Percentiles rank a stretch among this genome's conserved stretches.
Evolutionary conservation across 2,329 filamentous ascomycete genomes (phyloP).

Genomic region (Colletotrichum tropicicola): DNA sequence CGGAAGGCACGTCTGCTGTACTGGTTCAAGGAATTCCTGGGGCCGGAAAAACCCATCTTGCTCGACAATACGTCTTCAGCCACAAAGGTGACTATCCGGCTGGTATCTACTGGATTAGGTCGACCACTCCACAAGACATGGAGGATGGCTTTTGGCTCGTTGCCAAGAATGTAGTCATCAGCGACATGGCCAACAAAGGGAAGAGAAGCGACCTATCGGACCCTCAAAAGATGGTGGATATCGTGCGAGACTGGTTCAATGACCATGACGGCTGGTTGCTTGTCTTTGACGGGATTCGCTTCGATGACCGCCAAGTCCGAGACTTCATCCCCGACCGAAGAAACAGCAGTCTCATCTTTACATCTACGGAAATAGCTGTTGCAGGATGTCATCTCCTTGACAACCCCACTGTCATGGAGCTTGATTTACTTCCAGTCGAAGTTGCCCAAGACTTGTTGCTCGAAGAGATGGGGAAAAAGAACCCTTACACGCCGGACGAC

Average conservation of each 20-base stretch:
- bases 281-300: slow-evolving; percentile 73
- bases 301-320: slow-evolving; percentile 64
- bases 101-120: slow-evolving; percentile 76
- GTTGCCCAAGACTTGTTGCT: slow-evolving; percentile 70
- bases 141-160: slow-evolving; percentile 73
- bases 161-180: slow-evolving; percentile 63
- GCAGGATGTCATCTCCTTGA: slow-evolving; percentile 65
- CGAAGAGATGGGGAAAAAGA: slow-evolving; percentile 67
- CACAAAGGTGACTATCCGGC: slow-evolving; percentile 68
- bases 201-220: slow-evolving; percentile 45
- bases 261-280: slow-evolving; percentile 71
- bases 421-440: slow-evolving; percentile 61
- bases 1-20: slow-evolving; percentile 68
- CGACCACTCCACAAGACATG: slow-evolving; percentile 66
- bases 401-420: slow-evolving; percentile 64
- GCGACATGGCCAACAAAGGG: slow-evolving; percentile 49
- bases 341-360: slow-evolving; percentile 73
- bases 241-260: slow-evolving; percentile 70
- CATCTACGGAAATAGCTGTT: slow-evolving; percentile 68
- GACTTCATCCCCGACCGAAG: slow-evolving; percentile 71
- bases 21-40: slow-evolving; percentile 72
- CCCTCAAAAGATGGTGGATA: slow-evolving; percentile 58
- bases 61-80: slow-evolving; percentile 71
- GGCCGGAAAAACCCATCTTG: slow-evolving; percentile 75
- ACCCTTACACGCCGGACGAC: slow-evolving; percentile 64